Base-by-base conservation (phyloP, 1,284 basidiomycete genomes). In the Hymenochaete sp. region DNA sequence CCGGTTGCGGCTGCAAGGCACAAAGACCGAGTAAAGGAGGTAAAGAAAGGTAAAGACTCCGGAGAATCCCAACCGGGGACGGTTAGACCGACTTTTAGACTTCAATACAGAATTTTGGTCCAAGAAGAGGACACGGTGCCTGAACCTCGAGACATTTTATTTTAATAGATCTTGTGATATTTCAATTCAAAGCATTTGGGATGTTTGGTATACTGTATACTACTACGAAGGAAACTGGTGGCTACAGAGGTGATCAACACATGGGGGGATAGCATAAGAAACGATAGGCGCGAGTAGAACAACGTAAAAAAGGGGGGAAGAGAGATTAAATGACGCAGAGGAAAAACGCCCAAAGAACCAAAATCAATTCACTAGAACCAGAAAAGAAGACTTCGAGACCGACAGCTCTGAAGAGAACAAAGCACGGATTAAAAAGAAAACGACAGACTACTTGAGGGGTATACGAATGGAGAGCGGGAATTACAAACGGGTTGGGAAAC, bases 171-270 rank as follows among this genome's bases (percentile, higher is more conserved):
- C 27, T 26, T 24, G n/a, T 47, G 45, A 36, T 47, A 36, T 26
- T 42, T 35, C 45, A 47, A 42, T 16, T 28, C 10, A 18, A 22
- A 21, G 24, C 33, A 35, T n/a, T 21, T 39, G 19, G 31, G 31
- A 43, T 16, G n/a, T n/a, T 36, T 27, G 31, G 33, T 47, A 47
- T 47, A 47, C 45, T n/a, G n/a, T n/a, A n/a, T n/a, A n/a, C n/a
- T 47, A 47, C 45, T 29, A 41, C 29, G 11, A 40, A 27, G 25
- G 32, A 14, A 16, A 31, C 39, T 45, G 42, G 27, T 49, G 41
- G 47, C 42, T 49, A 49, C 47, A 45, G 45, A 41, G 47, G 47
- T 45, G 47, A 49, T 49, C 42, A 49, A 49, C 47, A 45, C 42
- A 45, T 22, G 32, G 22, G 42, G 46, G 39, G 42, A 47, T 47